Evolutionary conservation across 2,329 filamentous ascomycete genomes (phyloP).

Genomic region (Scleromitrula shiraiana): DNA sequence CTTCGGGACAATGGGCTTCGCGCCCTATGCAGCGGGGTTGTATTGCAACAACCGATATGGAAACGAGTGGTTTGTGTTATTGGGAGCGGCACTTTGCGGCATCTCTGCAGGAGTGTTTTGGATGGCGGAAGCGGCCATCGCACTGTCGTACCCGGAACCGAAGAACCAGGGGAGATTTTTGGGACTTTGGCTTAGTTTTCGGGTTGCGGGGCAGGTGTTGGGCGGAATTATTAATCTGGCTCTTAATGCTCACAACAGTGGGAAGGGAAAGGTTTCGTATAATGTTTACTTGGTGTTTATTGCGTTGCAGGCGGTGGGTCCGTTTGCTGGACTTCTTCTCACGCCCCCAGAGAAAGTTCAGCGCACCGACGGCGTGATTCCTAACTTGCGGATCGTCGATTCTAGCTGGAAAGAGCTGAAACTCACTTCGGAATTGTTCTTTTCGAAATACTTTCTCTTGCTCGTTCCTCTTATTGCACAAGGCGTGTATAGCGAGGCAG

Average conservation of each 20-base stretch:
- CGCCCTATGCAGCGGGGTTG: slow-evolving; percentile 61
- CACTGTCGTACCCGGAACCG: slow-evolving; percentile 63
- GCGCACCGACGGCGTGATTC: slow-evolving; percentile 55
- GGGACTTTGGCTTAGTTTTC: slow-evolving; percentile 57
- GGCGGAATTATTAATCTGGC: slow-evolving; percentile 66
- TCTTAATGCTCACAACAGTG: slow-evolving; percentile 48
- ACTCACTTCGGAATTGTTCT: slow-evolving; percentile 49
- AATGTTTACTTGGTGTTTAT: slow-evolving; percentile 64
- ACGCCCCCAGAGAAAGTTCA: slow-evolving; percentile 55
- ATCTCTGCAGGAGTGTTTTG: slow-evolving; percentile 59
- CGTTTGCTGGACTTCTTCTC: slow-evolving; percentile 56
- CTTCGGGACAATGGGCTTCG: slow-evolving; percentile 65
- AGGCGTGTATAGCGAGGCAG: slow-evolving; percentile 62
- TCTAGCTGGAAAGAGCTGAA: slow-evolving; percentile 52
- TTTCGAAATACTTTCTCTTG: slow-evolving; percentile 53
- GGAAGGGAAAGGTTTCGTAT: slow-evolving; percentile 60
- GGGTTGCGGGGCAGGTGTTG: slow-evolving; percentile 57
- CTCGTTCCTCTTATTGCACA: slow-evolving; percentile 62
- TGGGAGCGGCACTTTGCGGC: slow-evolving; percentile 35
- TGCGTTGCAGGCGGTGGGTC: slow-evolving; percentile 56
- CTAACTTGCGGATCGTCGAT: slow-evolving; percentile 49
- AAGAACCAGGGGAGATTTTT: slow-evolving; percentile 57
- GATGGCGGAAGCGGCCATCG: slow-evolving; percentile 68
- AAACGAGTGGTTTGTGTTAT: slow-evolving; percentile 58
- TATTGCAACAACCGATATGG: slow-evolving; percentile 67